phyloP scores from a whole-genome alignment of 495 filamentous ascomycete species.

The Jackrogersella multiformis region DNA sequence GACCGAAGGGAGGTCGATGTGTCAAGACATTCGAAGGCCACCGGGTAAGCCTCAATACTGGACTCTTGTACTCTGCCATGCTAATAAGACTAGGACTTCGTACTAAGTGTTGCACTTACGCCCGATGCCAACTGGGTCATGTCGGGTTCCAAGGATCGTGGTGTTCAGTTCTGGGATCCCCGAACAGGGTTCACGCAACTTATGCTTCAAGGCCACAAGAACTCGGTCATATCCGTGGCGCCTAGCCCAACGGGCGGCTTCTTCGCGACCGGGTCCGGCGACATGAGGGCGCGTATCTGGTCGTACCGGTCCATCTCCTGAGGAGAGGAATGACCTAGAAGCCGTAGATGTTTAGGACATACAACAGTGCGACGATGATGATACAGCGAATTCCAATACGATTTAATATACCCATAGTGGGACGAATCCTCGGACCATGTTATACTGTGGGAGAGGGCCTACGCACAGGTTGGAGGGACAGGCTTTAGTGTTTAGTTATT shows the following conservation, averaged over 20 bases:
- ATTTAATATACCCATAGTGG: too few relatives aligned
- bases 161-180: slow-evolving; percentile 94
- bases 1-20: slow-evolving; percentile 80
- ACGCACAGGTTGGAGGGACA: not conserved
- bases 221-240: slow-evolving; percentile 90
- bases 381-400: too few relatives aligned
- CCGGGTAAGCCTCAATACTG: slow-evolving; percentile 67
- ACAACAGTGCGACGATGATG: too few relatives aligned
- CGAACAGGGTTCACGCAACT: slow-evolving; percentile 86
- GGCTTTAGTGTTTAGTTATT: slow-evolving; percentile 4
- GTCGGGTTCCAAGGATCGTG: slow-evolving; percentile 89
- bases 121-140: slow-evolving; percentile 90
- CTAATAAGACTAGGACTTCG: slow-evolving; percentile 75
- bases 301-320: slow-evolving; percentile 61
- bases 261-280: slow-evolving; percentile 89
- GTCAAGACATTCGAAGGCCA: slow-evolving; percentile 91
- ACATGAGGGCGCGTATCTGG: slow-evolving; percentile 93
- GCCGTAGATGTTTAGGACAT: too few relatives aligned
- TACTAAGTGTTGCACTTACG: slow-evolving; percentile 86
- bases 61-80: slow-evolving; percentile 15
- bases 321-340: not conserved
- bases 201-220: slow-evolving; percentile 94
- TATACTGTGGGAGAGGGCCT: not conserved
- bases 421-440: not conserved
- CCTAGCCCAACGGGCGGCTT: slow-evolving; percentile 80